Evolutionary conservation across 179 eudicot species (phyloP).

Genomic region (Silene coronaria): DNA sequence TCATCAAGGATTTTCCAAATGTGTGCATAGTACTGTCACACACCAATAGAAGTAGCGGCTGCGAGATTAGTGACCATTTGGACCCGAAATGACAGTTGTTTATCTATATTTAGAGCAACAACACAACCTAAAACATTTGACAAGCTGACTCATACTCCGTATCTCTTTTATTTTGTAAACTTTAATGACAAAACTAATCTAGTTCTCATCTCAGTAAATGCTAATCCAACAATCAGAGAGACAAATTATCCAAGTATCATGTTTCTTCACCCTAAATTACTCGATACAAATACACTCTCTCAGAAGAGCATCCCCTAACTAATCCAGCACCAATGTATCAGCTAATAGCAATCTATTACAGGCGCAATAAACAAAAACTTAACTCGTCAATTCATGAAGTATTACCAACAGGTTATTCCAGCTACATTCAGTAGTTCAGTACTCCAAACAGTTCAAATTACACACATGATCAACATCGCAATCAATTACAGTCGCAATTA

Average conservation of each 20-base stretch:
- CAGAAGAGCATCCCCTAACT: background rate
- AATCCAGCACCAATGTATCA: background rate
- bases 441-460: background rate
- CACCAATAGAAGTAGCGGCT: background rate
- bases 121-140: conserved; percentile 1
- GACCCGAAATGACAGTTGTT: background rate
- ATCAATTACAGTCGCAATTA: background rate
- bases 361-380: background rate
- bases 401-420: background rate
- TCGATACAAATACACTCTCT: background rate
- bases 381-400: background rate
- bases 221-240: background rate
- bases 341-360: background rate
- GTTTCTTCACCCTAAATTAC: background rate
- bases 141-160: background rate
- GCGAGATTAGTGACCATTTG: background rate
- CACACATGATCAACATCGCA: background rate
- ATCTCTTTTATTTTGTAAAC: background rate
- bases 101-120: background rate
- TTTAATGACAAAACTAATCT: background rate
- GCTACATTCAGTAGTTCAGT: no score
- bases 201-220: background rate
- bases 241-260: background rate
- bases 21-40: background rate
- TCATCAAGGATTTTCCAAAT: background rate